A percentile compares a stretch with the other conserved stretches of the same genome.
Evolutionary conservation across 208 protist species (phyloP).

Genomic region (Leishmania mexicana): DNA sequence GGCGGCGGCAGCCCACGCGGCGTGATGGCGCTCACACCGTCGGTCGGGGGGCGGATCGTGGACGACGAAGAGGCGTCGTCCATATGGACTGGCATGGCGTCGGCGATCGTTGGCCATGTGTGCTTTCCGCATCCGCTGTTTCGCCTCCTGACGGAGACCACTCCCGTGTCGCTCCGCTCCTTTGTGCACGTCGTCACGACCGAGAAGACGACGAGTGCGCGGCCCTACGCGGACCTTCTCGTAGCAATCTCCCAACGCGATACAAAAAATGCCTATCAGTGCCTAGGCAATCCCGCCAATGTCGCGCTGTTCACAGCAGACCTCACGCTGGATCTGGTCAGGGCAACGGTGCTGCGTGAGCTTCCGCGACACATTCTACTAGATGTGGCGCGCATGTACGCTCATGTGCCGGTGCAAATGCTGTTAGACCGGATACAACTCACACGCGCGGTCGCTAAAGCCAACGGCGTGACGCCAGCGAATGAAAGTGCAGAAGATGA

Average conservation of each 20-base stretch:
- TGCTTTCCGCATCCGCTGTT: conserved; percentile 29
- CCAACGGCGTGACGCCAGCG: not conserved
- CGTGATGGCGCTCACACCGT: not conserved
- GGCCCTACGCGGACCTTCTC: conserved; percentile 20
- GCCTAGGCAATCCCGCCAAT: conserved; percentile 12
- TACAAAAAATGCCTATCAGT: conserved; percentile 8
- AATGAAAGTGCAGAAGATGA: not conserved
- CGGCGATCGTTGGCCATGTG: conserved; percentile 12
- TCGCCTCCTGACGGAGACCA: conserved; percentile 13
- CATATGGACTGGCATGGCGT: conserved; percentile 18
- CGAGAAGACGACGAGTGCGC: not conserved
- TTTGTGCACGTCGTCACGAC: not conserved
- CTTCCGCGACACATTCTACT: conserved; percentile 44
- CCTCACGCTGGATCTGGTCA: conserved; percentile 18
- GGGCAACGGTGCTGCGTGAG: conserved; percentile 3
- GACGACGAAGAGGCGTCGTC: conserved; percentile 1
- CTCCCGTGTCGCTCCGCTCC: conserved; percentile 11
- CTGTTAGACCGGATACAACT: conserved; percentile 11
- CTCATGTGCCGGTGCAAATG: conserved; percentile 32
- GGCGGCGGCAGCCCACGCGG: conserved; percentile 26
- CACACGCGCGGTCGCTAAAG: not conserved
- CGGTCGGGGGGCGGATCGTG: not conserved
- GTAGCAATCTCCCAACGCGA: conserved; percentile 26
- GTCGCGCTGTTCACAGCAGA: conserved; percentile 9
- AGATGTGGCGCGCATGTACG: conserved; percentile 41